Evolutionary conservation across 2,329 filamentous ascomycete genomes (phyloP).

Genomic region (Calonectria pseudoturangicola): DNA sequence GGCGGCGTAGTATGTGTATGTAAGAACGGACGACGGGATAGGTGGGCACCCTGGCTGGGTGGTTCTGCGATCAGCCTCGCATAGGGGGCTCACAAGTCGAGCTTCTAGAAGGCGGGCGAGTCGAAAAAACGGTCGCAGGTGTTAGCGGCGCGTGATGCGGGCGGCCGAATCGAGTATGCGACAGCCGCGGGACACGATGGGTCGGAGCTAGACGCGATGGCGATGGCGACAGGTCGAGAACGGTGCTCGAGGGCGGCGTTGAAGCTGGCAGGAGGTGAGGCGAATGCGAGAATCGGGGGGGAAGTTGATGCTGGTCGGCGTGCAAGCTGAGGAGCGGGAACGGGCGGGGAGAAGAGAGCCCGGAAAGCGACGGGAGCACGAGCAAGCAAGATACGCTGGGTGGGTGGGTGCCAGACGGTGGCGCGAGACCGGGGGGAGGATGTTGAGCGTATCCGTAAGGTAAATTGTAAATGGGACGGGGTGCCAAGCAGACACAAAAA

Average conservation of each 20-base stretch:
- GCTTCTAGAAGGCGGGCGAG: slow-evolving; percentile 54
- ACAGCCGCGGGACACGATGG: slow-evolving; percentile 20
- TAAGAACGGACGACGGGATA: slow-evolving; percentile 38
- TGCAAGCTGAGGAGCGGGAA: slow-evolving; percentile 36
- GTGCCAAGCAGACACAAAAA: slow-evolving; percentile 34
- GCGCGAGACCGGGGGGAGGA: slow-evolving; percentile 28
- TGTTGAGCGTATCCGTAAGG: slow-evolving; percentile 25
- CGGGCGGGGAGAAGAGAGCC: slow-evolving; percentile 37
- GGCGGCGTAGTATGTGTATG: slow-evolving; percentile 32
- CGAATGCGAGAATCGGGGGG: slow-evolving; percentile 32
- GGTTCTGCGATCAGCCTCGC: slow-evolving; percentile 56
- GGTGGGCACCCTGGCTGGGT: slow-evolving; percentile 52
- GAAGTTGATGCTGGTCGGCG: slow-evolving; percentile 28
- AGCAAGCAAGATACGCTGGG: slow-evolving; percentile 20
- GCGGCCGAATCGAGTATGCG: slow-evolving; percentile 27
- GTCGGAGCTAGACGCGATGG: slow-evolving; percentile 19
- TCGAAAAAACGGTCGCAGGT: slow-evolving; percentile 32
- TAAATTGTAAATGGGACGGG: slow-evolving; percentile 24
- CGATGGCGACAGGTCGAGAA: slow-evolving; percentile 26
- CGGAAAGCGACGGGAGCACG: slow-evolving; percentile 38
- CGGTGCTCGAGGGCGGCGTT: slow-evolving; percentile 23
- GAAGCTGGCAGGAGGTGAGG: slow-evolving; percentile 27
- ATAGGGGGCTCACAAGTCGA: slow-evolving; percentile 50
- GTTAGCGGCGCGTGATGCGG: slow-evolving; percentile 42
- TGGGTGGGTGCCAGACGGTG: slow-evolving; percentile 37